Percentiles rank a stretch among this genome's conserved stretches.
These are phyloP conservation scores for Zalerion maritima DNA, from an alignment of 495 filamentous ascomycete species.

Conservation along the genomic window DNA sequence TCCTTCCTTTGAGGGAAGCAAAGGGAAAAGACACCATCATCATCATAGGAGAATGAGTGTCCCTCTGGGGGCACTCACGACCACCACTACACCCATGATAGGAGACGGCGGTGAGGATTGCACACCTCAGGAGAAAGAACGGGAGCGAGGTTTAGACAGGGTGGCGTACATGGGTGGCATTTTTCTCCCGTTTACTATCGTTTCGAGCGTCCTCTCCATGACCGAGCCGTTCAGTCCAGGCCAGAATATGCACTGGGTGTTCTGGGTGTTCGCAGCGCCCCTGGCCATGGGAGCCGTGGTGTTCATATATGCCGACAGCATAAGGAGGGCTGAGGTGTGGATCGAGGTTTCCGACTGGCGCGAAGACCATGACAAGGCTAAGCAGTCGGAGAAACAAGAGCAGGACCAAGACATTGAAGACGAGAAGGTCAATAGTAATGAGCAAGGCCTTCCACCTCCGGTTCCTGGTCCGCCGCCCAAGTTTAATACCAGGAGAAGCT, in stretches of 20 bases:
- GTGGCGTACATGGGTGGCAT: slow-evolving; percentile 28
- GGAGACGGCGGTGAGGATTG: not conserved
- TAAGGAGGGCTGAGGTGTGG: slow-evolving; percentile 30
- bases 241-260: slow-evolving; percentile 21
- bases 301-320: slow-evolving; percentile 27
- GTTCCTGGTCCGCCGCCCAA: too few species aligned
- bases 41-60: too few species aligned
- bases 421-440: too few species aligned
- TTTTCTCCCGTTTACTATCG: slow-evolving; percentile 24
- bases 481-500: too few species aligned
- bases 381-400: too few species aligned
- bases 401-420: too few species aligned
- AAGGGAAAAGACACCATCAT: not conserved
- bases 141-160: slow-evolving; percentile 24
- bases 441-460: too few species aligned
- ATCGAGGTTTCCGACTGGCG: slow-evolving; percentile 23
- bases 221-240: slow-evolving; percentile 21
- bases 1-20: not conserved
- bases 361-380: too few species aligned
- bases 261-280: slow-evolving; percentile 23
- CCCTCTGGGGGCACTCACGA: slow-evolving; percentile 1
- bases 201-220: slow-evolving; percentile 28
- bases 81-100: not conserved
- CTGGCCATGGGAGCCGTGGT: slow-evolving; percentile 17
- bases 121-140: slow-evolving; percentile 9